These are phyloP conservation scores for Strobilomyces dryophilus DNA, from an alignment of 768 basidiomycete genomes.

Conservation along the genomic window DNA sequence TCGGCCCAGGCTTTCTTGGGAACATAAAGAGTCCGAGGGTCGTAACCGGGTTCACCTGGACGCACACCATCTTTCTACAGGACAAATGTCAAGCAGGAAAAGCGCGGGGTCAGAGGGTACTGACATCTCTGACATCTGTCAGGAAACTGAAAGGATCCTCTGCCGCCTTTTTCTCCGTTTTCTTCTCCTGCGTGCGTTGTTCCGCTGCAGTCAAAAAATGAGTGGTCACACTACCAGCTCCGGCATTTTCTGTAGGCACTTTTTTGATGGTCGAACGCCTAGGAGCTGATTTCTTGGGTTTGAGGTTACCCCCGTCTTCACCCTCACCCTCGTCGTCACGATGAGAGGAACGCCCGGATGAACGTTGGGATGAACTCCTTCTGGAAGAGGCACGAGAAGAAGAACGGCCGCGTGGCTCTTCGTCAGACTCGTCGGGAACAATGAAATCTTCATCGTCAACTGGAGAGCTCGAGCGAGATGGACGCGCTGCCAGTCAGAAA, in stretches of 20 bases:
- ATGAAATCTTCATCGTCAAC: conserved; percentile 74
- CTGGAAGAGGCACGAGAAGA: conserved; percentile 52
- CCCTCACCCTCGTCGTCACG: conserved; percentile 36
- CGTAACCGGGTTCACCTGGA: conserved; percentile 83
- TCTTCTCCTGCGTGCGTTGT: conserved; percentile 66
- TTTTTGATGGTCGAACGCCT: conserved; percentile 33
- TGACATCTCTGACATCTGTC: conserved; percentile 64
- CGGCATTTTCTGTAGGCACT: conserved; percentile 23
- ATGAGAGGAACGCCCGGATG: conserved; percentile 35
- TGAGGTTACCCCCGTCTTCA: conserved; percentile 32
- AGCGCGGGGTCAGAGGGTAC: conserved; percentile 10
- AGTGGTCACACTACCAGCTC: conserved; percentile 30
- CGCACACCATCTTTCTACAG: conserved; percentile 72
- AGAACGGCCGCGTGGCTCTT: conserved; percentile 44
- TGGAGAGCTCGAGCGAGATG: conserved; percentile 34
- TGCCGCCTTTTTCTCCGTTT: conserved; percentile 74
- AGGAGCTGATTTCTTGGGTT: conserved; percentile 35
- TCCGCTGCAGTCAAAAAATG: conserved; percentile 83
- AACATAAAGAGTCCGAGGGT: conserved; percentile 82
- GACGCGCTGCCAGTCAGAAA: conserved; percentile 33
- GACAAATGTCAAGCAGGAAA: background rate
- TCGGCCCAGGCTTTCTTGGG: conserved; percentile 70
- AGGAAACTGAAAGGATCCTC: conserved; percentile 81
- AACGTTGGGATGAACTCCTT: conserved; percentile 26
- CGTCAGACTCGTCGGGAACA: conserved; percentile 61